Evolutionary conservation across 495 filamentous ascomycete genomes (phyloP), one percentile per base, ranked within the genome.

Genomic region (Hypoxylon fragiforme): DNA sequence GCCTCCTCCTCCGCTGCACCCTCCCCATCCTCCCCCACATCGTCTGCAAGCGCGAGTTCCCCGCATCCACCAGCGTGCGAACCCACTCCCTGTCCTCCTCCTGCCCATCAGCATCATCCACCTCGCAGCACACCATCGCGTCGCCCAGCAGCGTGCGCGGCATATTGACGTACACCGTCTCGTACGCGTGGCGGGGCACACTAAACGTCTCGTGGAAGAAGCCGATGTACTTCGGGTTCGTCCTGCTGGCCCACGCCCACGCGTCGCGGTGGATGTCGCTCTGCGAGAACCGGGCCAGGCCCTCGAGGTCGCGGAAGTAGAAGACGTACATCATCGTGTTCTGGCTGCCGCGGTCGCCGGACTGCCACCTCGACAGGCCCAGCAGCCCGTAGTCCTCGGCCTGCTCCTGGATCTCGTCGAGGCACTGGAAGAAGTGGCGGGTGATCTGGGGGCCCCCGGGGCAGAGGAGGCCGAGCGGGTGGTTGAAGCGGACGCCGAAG

Each of bases 151-250:
- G 26, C 2, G 43, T 14, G 1, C 44, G 53, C 11, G 35, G 44
- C 37, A 41, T 48, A 43, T 44, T 44, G 11, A 68, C 44, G 59
- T 76, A 80, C 41, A 78, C 65, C 31, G 67, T 74, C 65, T 81
- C 78, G 70, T 74, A 79, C 0, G 50, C 19, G 1, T 69, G 67
- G 14, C 48, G 56, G 3, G 71, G 67, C n/a, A 64, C 71, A 20
- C 61, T 50, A 61, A 77, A 81, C 2, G 68, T 64, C 68, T 81
- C 79, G 62, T 81, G 78, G 41, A 64, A 73, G 57, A 81, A 77
- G 9, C 60, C 51, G 12, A 81, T 31, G 43, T 82, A 73, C 28
- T 68, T 70, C 13, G 53, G 21, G 42, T 68, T 67, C 8, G 64
- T 30, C 52, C 71, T 71, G 6, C 42, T 60, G 5, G 61, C 81